Evolutionary conservation across 2,329 filamentous ascomycete species (phyloP).

Genomic region (Canariomyces notabilis): DNA sequence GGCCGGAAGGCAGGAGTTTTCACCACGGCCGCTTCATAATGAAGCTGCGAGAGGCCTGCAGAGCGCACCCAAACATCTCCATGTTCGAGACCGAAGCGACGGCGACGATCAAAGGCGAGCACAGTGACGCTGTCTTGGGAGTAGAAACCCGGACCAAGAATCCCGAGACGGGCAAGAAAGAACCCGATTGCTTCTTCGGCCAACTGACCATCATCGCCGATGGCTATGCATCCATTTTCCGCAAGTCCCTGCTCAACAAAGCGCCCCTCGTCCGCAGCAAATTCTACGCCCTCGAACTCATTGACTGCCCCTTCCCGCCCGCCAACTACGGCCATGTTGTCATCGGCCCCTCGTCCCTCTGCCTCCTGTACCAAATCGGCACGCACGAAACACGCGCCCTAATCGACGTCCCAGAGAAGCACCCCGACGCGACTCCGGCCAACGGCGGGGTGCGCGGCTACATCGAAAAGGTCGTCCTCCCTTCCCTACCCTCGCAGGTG

Average conservation of each 20-base stretch:
- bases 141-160: slow-evolving; percentile 68
- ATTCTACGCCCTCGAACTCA: slow-evolving; percentile 90
- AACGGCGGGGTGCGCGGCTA: slow-evolving; percentile 82
- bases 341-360: slow-evolving; percentile 68
- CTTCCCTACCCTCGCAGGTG: slow-evolving; percentile 66
- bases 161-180: slow-evolving; percentile 49
- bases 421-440: slow-evolving; percentile 65
- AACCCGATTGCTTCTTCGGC: slow-evolving; percentile 76
- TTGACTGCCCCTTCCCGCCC: slow-evolving; percentile 74
- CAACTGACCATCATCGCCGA: slow-evolving; percentile 84
- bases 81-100: slow-evolving; percentile 86
- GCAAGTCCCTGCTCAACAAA: slow-evolving; percentile 67
- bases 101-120: slow-evolving; percentile 65
- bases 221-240: slow-evolving; percentile 88
- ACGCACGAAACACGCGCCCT: slow-evolving; percentile 87
- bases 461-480: slow-evolving; percentile 70
- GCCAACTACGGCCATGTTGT: slow-evolving; percentile 81
- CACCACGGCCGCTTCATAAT: slow-evolving; percentile 93
- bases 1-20: slow-evolving; percentile 73
- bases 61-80: slow-evolving; percentile 74
- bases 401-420: slow-evolving; percentile 76
- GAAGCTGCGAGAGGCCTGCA: slow-evolving; percentile 70
- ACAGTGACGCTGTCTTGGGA: slow-evolving; percentile 70
- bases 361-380: slow-evolving; percentile 95
- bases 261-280: slow-evolving; percentile 71